Evolutionary conservation across 2,329 filamentous ascomycete species (phyloP), one percentile per base, ranked within the genome.

Genomic region (Xylaria sp.): DNA sequence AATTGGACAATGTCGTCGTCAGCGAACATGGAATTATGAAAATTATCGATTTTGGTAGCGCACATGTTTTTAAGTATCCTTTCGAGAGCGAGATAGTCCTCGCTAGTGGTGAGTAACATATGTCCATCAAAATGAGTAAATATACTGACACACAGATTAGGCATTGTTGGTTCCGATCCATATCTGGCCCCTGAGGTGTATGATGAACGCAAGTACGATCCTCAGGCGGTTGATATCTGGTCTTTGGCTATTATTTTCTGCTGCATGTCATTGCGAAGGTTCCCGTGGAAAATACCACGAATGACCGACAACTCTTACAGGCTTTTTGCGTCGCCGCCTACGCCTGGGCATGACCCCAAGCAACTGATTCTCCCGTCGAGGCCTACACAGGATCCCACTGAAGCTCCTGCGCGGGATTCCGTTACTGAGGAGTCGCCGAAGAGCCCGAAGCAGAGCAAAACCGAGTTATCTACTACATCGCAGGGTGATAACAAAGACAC

Each of bases 21-120:
- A 98, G 94, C 78, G 93, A 97, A 78, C 89, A 92, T 77, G 96
- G 96, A 1, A 98, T 99, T 76, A 97, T 99, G 94, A 99, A 99
- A 82, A 92, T 99, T 73, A 99, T 99, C 77, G 96, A 99, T 80
- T 99, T 99, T 81, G 96, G 96, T 32, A 98, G 94, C 82, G 95
- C 96, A 0, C 94, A 96, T 74, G 95, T 99, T 50, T 99, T 97
- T 84, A 91, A 93, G 76, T 99, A 99, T 85, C 96, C 96, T 0
- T 98, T 99, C 77, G 96, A 99, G 82, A 94, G 91, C 73, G 93
- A 93, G 62, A 89, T 94, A 67, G 93, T 96, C 15, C 85, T 91
- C 54, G 92, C 94, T 46, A 91, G 89, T 79, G 94, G 94, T 96
- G 83, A 82, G 91, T 81, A 15, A 32, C 28, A 18, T 37, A 2